Evolutionary conservation across 2,329 filamentous ascomycete genomes (phyloP), one percentile per base, ranked within the genome.

Genomic region (Hortaea werneckii): DNA sequence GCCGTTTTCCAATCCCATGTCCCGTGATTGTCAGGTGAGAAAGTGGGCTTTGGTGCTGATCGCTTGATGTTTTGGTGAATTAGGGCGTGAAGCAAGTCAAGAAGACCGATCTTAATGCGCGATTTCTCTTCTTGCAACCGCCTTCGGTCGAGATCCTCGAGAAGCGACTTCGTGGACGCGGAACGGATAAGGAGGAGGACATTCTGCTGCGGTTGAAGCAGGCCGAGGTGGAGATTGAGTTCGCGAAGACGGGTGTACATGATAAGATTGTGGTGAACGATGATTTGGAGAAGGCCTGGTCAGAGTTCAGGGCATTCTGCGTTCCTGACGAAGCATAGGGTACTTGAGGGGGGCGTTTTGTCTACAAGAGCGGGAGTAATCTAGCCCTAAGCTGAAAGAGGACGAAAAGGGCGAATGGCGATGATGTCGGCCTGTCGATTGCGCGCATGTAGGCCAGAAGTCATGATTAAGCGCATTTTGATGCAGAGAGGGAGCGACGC

Each of bases 1-100:
- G 69, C 57, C 29, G 8, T 10, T 10, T 13, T n/a, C 37, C 8
- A 9, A 40, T 10, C 37, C 2, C 9, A 9, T 40, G 40, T 29
- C 3, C 29, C 37, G 20, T 20, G 20, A 20, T 20, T 20, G 20
- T 20, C 20, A 20, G 20, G 20, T 13, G 20, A 40, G n/a, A 35
- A 12, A 35, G 9, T 35, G n/a, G 32, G 4, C 2, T 35, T 4
- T 9, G 32, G n/a, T 12, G 4, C n/a, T 35, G 4, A 35, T n/a
- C n/a, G 9, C 9, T 2, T 2, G n/a, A 35, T 35, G n/a, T 2
- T 35, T 9, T 35, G 32, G 9, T 10, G 9, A n/a, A 20, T 20
- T 51, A 80, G 77, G 89, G 89, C 50, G 88, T 95, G 48, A 95
- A 95, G 72, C 89, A 95, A 69, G 85, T 95, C 60, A 87, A 88